Percentiles rank a stretch among this genome's conserved stretches.
Evolutionary conservation across 352 stramenopile species (phyloP).

Genomic region (Plasmopara viticola): DNA sequence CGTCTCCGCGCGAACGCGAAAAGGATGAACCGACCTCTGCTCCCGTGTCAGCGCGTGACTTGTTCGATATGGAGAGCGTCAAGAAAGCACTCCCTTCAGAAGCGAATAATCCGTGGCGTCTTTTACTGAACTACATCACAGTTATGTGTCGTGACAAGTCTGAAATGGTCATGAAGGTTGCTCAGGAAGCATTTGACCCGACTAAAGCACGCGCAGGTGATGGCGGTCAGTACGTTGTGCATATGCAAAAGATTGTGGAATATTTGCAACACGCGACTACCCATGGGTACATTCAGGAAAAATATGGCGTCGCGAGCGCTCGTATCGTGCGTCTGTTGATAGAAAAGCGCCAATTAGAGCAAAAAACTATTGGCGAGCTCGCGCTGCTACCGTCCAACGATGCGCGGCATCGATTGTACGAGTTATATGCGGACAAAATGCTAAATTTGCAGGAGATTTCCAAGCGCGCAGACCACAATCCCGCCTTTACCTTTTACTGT

Average conservation of each 20-base stretch:
- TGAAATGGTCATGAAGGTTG: conserved; percentile 82
- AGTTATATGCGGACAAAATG: conserved; percentile 68
- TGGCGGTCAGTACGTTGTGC: conserved; percentile 82
- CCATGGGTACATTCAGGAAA: conserved; percentile 77
- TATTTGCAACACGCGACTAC: conserved; percentile 74
- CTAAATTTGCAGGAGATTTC: conserved; percentile 83
- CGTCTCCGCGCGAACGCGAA: conserved; percentile 74
- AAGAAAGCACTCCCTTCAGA: conserved; percentile 66
- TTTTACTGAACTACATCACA: conserved; percentile 85
- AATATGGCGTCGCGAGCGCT: conserved; percentile 71
- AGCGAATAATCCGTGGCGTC: conserved; percentile 73
- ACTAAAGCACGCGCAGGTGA: conserved; percentile 54
- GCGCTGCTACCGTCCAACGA: conserved; percentile 80
- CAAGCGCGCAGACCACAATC: conserved; percentile 84
- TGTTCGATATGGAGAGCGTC: conserved; percentile 66
- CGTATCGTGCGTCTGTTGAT: conserved; percentile 82
- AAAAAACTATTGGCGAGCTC: conserved; percentile 81
- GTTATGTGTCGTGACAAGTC: conserved; percentile 88
- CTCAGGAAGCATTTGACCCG: conserved; percentile 60
- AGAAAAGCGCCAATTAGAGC: conserved; percentile 81
- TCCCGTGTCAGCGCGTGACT: conserved; percentile 68
- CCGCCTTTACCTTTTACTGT: conserved; percentile 83
- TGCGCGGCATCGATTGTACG: conserved; percentile 71
- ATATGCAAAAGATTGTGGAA: conserved; percentile 86
- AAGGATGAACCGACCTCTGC: conserved; percentile 72